These are phyloP conservation scores for Porcisia hertigi DNA, from an alignment of 208 protist genomes.

Conservation along the genomic window DNA sequence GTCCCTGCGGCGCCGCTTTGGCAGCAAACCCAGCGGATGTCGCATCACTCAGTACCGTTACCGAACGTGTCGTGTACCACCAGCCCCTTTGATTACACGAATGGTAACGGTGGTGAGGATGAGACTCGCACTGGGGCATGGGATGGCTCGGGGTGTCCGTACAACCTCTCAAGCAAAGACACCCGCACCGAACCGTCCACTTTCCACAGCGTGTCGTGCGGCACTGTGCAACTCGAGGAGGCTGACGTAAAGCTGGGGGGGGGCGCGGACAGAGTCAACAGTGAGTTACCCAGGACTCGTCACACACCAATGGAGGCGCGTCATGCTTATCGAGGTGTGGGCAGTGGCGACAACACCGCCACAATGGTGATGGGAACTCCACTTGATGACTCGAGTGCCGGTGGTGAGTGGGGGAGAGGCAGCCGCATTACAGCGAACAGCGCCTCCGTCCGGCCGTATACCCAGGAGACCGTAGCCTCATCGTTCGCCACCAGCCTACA, in stretches of 20 bases:
- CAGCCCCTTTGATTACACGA: background rate
- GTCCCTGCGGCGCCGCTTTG: background rate
- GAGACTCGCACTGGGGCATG: background rate
- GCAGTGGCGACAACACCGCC: background rate
- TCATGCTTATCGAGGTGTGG: background rate
- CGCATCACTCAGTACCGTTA: background rate
- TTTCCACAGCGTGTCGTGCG: constrained; percentile 8
- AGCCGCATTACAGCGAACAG: constrained; percentile 7
- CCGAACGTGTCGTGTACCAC: background rate
- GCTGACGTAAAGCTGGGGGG: background rate
- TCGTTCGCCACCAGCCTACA: background rate
- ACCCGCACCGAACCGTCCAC: constrained; percentile 9
- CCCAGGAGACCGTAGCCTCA: constrained; percentile 2
- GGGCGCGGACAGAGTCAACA: background rate
- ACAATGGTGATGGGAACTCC: background rate
- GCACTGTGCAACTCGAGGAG: constrained; percentile 7
- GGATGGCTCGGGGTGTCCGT: background rate
- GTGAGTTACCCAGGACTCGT: background rate
- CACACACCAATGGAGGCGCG: background rate
- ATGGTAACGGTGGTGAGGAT: background rate
- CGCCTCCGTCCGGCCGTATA: background rate
- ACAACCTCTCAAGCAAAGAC: constrained; percentile 16
- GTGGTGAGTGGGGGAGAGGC: background rate
- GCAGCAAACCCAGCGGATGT: background rate
- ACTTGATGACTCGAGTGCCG: background rate